phyloP scores from a whole-genome alignment of 208 protist genomes.

The Phytomonas sp. region DNA sequence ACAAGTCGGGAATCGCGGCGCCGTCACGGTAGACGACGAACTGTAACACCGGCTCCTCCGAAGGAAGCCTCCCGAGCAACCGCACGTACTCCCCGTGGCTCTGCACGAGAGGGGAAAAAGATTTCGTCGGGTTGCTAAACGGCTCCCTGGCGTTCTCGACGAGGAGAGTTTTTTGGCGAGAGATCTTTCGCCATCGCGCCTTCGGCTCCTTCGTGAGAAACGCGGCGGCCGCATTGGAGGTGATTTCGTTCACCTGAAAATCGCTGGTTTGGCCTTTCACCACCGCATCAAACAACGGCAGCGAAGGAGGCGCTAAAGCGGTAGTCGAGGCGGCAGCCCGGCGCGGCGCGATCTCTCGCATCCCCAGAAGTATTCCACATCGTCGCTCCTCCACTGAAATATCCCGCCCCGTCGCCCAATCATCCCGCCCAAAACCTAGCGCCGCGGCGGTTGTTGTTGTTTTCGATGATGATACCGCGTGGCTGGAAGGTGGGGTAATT shows the following conservation, averaged over 20 bases:
- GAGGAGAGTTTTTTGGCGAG: constrained; percentile 42
- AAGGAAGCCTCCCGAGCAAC: constrained; percentile 36
- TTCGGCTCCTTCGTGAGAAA: constrained; percentile 39
- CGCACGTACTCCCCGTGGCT: constrained; percentile 77
- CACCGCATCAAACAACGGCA: constrained; percentile 21
- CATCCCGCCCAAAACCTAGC: constrained; percentile 19
- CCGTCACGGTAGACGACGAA: constrained; percentile 76
- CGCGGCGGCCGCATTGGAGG: constrained; percentile 17
- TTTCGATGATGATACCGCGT: background rate
- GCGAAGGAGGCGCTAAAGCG: background rate
- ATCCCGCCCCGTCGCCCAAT: constrained; percentile 53
- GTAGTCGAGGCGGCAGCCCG: background rate
- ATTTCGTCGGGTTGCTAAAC: constrained; percentile 64
- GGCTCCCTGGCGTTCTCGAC: constrained; percentile 45
- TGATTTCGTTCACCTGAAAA: constrained; percentile 69
- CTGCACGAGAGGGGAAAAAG: constrained; percentile 42
- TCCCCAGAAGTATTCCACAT: constrained; percentile 37
- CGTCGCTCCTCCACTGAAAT: constrained; percentile 39
- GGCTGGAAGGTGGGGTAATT: constrained; percentile 7
- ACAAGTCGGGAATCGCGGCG: constrained; percentile 33
- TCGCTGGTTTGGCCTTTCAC: constrained; percentile 61
- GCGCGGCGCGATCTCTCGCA: constrained; percentile 8
- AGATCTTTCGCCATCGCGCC: constrained; percentile 73
- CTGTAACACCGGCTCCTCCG: constrained; percentile 35
- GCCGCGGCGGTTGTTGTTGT: background rate